Percentiles rank a stretch among this genome's conserved stretches.
Conservation (phyloP, 2,329 filamentous ascomycete genomes). For the Sporothrix pseudoabietina region DNA sequence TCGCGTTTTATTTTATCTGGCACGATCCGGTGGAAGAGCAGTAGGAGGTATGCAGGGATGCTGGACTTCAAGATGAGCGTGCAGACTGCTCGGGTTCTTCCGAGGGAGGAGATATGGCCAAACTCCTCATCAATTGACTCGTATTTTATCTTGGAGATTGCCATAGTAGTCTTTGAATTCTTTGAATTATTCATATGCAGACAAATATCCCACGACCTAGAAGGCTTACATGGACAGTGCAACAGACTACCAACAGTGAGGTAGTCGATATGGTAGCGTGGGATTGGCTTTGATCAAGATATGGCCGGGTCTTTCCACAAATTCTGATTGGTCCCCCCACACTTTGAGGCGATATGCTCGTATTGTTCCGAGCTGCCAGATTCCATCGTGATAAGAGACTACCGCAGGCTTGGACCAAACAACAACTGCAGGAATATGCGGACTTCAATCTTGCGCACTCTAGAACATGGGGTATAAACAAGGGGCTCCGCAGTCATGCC, state of each 20-base stretch:
- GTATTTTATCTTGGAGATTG: too few relatives aligned
- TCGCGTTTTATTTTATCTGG: background rate
- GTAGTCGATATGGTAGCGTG: background rate
- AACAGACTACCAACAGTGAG: background rate
- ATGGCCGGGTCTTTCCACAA: background rate
- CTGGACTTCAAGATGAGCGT: background rate
- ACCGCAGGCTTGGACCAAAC: background rate
- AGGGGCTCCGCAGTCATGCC: background rate
- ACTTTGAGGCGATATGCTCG: background rate
- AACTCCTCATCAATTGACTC: background rate
- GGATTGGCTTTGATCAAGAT: background rate
- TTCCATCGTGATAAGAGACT: background rate
- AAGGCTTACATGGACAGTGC: too few relatives aligned
- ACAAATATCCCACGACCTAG: too few relatives aligned
- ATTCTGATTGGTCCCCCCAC: background rate
- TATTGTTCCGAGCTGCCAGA: constrained; percentile 8
- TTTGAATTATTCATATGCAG: too few relatives aligned
- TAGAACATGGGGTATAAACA: constrained; percentile 3
- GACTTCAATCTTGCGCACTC: background rate
- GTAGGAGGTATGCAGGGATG: background rate
- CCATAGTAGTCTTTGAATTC: too few relatives aligned
- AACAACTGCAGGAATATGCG: background rate
- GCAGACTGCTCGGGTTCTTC: background rate
- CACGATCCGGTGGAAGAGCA: too few relatives aligned
- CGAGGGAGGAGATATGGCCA: background rate